Evolutionary conservation across 345 rosid genomes (phyloP), one percentile per base, ranked within the genome.

Genomic region (Arabis alpina): DNA sequence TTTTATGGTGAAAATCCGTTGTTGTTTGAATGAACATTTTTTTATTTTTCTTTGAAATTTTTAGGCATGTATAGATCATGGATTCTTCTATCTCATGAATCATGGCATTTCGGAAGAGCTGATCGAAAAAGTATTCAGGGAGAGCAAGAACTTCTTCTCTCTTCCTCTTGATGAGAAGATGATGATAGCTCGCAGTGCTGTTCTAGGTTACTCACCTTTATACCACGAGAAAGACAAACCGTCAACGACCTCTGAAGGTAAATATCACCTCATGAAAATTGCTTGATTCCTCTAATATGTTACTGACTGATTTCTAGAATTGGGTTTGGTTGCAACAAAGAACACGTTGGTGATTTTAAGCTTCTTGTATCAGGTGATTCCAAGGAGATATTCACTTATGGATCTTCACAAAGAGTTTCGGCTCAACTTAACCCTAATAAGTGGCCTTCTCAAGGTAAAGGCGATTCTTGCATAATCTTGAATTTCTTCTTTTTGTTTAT

Each of bases 21-120:
- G 23, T 19, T 19, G 23, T 19, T 19, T 19, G 23, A 19, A 19
- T 19, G 23, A 19, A 19, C 23, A 19, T 19, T 19, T 19, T 19
- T 19, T 19, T 0, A 1, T 19, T 19, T 19, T 19, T 19, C 27
- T 19, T 19, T 19, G 23, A 32, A 1, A 2, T 7, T 34, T 5
- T 7, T 64, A 93, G 98, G 97, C 94, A 15, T 91, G 96, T 54
- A 19, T 77, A 10, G 90, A 89, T 9, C 76, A 82, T 70, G 97
- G 97, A 13, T 93, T 88, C 90, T 93, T 91, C 72, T 93, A 87
- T 80, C 77, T 93, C 2, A 85, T 82, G 70, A 93, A 93, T 68
- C 98, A 93, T 59, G 97, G 92, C 3, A 80, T 89, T 2, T 84
- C 86, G 48, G 84, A 81, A 54, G 89, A 82, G 32, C 55, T 91